Conservation (phyloP, 345 rosid species). For the Melaleuca alternifolia region DNA sequence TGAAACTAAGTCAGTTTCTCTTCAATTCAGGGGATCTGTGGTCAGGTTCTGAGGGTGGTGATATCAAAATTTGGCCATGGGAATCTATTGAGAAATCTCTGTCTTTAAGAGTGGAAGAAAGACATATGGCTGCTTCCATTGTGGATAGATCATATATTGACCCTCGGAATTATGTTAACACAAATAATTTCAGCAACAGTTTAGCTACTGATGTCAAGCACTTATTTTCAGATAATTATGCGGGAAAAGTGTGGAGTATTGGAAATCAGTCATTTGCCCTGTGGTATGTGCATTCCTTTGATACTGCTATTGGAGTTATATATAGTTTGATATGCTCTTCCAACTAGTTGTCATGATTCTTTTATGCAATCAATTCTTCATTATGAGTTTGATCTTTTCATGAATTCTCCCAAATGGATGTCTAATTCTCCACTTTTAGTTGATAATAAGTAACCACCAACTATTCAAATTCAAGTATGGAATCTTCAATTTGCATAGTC, state of each 20-base stretch:
- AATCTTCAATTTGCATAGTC: background rate
- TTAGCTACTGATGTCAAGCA: slow-evolving; percentile 68
- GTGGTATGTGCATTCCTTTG: slow-evolving; percentile 38
- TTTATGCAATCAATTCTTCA: background rate
- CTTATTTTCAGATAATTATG: slow-evolving; percentile 59
- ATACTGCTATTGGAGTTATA: background rate
- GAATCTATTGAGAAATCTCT: slow-evolving; percentile 62
- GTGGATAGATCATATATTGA: slow-evolving; percentile 80
- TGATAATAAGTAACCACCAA: background rate
- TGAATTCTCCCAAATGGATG: background rate
- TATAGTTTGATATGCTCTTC: background rate
- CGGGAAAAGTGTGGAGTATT: slow-evolving; percentile 83
- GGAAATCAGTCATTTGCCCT: slow-evolving; percentile 57
- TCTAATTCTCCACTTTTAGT: background rate
- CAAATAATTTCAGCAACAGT: slow-evolving; percentile 47
- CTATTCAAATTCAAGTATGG: background rate
- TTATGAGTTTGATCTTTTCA: background rate
- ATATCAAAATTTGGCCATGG: slow-evolving; percentile 82
- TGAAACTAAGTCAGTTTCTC: background rate
- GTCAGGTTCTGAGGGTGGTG: slow-evolving; percentile 92
- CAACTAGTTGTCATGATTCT: background rate
- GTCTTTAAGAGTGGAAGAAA: slow-evolving; percentile 42
- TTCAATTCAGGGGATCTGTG: slow-evolving; percentile 73
- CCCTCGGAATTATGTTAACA: slow-evolving; percentile 56
- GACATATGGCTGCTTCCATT: slow-evolving; percentile 47